A percentile compares a stretch with the other conserved stretches of the same genome.
These are phyloP conservation scores for Auricularia sp. DNA, from an alignment of 768 basidiomycete species.

Conservation along the genomic window DNA sequence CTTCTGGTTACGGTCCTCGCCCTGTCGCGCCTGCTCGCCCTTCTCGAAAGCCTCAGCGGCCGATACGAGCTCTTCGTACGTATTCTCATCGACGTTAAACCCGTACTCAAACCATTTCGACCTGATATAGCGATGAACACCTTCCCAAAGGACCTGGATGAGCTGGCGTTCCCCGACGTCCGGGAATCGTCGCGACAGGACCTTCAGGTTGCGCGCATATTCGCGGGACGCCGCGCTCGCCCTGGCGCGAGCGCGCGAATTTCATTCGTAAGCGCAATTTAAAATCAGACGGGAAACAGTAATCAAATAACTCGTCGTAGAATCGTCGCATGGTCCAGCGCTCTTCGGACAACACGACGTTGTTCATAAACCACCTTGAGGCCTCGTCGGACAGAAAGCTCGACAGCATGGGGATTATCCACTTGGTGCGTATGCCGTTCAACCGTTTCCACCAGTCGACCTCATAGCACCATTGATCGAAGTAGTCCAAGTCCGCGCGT, in stretches of 20 bases:
- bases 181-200: constrained; percentile 12
- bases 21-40: constrained; percentile 9
- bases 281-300: constrained; percentile 28
- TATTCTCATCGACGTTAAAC: constrained; percentile 18
- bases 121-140: constrained; percentile 19
- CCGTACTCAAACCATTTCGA: constrained; percentile 21
- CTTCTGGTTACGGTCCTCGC: too few species aligned
- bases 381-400: too few species aligned
- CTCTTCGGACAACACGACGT: constrained; percentile 18
- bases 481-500: too few species aligned
- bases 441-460: too few species aligned
- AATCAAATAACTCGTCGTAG: constrained; percentile 26
- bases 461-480: too few species aligned
- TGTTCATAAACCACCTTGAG: constrained; percentile 14
- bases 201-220: constrained; percentile 27
- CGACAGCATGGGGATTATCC: too few species aligned
- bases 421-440: too few species aligned
- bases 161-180: constrained; percentile 17
- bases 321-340: constrained; percentile 22
- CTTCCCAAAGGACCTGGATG: constrained; percentile 28
- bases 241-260: constrained; percentile 17
- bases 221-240: constrained; percentile 19
- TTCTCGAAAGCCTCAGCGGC: constrained; percentile 27
- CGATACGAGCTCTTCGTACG: constrained; percentile 18
- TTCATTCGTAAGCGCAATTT: constrained; percentile 17